A percentile compares a stretch with the other conserved stretches of the same genome.
These are phyloP conservation scores for Solanum clarkiae DNA, from an alignment of 257 asterid genomes.

Conservation along the genomic window DNA sequence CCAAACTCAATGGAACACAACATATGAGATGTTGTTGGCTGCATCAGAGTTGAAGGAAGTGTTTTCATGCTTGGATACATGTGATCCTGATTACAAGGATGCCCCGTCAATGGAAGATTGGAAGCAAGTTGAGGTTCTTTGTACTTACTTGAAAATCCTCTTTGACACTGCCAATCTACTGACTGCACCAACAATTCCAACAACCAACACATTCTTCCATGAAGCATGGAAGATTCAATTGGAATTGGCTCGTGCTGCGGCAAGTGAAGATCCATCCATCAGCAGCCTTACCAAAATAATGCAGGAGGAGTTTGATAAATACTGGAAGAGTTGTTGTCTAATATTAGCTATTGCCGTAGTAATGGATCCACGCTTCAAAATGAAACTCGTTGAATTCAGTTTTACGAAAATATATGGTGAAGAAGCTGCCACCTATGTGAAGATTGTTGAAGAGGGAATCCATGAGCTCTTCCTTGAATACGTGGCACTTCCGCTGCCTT, in stretches of 20 bases:
- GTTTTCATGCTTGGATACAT: constrained; percentile 68
- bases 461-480: constrained; percentile 84
- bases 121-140: constrained; percentile 62
- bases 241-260: constrained; percentile 63
- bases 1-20: constrained; percentile 79
- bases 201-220: constrained; percentile 76
- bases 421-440: constrained; percentile 48
- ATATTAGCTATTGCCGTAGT: constrained; percentile 83
- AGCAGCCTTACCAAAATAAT: constrained; percentile 47
- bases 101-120: constrained; percentile 60
- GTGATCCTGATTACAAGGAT: constrained; percentile 65
- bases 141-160: constrained; percentile 51
- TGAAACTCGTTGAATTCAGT: constrained; percentile 86
- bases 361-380: constrained; percentile 93
- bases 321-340: constrained; percentile 77
- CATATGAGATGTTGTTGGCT: constrained; percentile 76
- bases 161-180: constrained; percentile 72
- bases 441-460: constrained; percentile 65
- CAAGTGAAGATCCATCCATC: constrained; percentile 53
- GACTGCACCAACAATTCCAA: constrained; percentile 37
- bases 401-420: constrained; percentile 75
- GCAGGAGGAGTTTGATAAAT: constrained; percentile 68
- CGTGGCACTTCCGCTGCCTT: constrained; percentile 48
- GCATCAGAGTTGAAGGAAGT: constrained; percentile 84
- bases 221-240: constrained; percentile 96